Evolutionary conservation across 2,329 filamentous ascomycete genomes (phyloP).

Genomic region (Diaporthe capsici): DNA sequence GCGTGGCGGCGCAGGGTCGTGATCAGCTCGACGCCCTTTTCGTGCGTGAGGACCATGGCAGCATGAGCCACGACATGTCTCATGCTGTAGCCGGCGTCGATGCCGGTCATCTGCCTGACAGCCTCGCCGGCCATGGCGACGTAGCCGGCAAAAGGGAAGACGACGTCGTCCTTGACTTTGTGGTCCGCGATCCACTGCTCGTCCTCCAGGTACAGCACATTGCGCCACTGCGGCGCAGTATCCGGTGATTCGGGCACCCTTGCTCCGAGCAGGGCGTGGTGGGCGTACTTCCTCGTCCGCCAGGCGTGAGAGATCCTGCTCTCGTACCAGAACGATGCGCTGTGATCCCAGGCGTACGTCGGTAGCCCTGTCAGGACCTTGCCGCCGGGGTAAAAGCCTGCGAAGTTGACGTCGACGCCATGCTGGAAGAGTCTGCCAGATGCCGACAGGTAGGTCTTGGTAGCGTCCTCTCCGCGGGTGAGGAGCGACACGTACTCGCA

Average conservation of each 20-base stretch:
- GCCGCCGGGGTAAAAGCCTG: background rate
- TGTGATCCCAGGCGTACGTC: constrained; percentile 37
- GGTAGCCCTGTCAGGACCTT: constrained; percentile 33
- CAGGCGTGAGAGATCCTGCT: constrained; percentile 49
- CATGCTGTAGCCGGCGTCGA: constrained; percentile 46
- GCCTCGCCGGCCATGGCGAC: constrained; percentile 44
- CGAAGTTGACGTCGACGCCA: background rate
- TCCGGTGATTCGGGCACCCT: constrained; percentile 39
- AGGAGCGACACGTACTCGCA: background rate
- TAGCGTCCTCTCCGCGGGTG: background rate
- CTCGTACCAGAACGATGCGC: constrained; percentile 47
- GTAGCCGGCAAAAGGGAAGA: constrained; percentile 41
- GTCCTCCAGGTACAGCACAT: constrained; percentile 40
- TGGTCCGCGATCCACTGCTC: constrained; percentile 54
- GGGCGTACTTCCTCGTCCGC: constrained; percentile 45
- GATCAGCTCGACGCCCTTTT: background rate
- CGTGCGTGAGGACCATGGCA: constrained; percentile 49
- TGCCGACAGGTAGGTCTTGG: background rate
- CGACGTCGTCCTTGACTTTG: constrained; percentile 44
- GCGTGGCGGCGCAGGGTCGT: background rate
- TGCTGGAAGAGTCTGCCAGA: background rate
- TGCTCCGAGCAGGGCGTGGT: constrained; percentile 44
- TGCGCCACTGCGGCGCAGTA: constrained; percentile 38
- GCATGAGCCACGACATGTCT: constrained; percentile 49
- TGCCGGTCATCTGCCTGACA: constrained; percentile 37